These are phyloP conservation scores for Kalanchoe fedtschenkoi DNA, from an alignment of 164 flowering plant species.

Conservation along the genomic window DNA sequence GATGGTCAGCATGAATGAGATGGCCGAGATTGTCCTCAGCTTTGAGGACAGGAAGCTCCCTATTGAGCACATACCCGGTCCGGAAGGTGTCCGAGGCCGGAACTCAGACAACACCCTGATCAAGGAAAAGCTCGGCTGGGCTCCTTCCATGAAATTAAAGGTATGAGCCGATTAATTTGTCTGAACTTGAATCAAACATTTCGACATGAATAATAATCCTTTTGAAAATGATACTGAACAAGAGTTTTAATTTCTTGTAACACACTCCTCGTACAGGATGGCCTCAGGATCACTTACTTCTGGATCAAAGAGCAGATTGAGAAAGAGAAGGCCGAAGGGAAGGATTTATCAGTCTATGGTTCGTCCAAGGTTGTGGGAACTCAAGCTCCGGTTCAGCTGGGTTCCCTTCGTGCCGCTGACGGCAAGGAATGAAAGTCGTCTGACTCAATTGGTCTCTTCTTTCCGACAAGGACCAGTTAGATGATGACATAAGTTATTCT, in stretches of 20 bases:
- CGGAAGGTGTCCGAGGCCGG: constrained; percentile 91
- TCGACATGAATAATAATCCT: no score
- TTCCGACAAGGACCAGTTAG: no score
- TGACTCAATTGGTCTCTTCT: background rate
- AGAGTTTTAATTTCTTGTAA: no score
- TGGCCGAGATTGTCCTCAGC: constrained; percentile 94
- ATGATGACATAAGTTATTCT: no score
- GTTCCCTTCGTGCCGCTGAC: constrained; percentile 95
- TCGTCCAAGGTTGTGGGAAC: constrained; percentile 95
- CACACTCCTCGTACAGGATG: constrained; percentile 49
- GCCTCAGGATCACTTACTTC: constrained; percentile 80
- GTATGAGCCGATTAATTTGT: constrained; percentile 27
- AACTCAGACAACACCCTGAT: constrained; percentile 94
- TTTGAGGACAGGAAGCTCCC: constrained; percentile 79
- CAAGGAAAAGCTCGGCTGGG: constrained; percentile 96
- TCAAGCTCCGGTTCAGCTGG: constrained; percentile 93
- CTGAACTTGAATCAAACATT: background rate
- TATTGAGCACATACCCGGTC: constrained; percentile 93
- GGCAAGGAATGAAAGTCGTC: constrained; percentile 67
- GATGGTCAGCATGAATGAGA: constrained; percentile 98
- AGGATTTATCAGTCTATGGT: constrained; percentile 61
- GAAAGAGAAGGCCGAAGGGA: constrained; percentile 72
- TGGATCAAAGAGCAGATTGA: constrained; percentile 94
- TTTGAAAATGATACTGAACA: no score
- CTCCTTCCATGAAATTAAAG: constrained; percentile 87